A percentile compares a stretch with the other conserved stretches of the same genome.
phyloP scores from a whole-genome alignment of 2,329 filamentous ascomycete genomes.

The Talaromyces amestolkiae region DNA sequence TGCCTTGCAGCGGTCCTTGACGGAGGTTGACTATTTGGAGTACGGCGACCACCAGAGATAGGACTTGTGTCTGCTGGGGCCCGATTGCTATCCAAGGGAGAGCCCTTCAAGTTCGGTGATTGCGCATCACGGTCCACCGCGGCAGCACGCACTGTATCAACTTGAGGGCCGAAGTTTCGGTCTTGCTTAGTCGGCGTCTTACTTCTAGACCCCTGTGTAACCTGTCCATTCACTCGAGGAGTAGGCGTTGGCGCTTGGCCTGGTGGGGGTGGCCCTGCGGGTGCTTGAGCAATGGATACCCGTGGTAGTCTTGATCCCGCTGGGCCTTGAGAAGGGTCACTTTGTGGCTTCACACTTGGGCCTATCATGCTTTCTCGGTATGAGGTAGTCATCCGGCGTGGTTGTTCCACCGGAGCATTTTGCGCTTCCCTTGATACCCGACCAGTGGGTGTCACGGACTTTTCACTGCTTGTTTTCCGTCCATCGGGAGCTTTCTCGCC shows the following conservation, averaged over 20 bases:
- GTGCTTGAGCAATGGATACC: conserved; percentile 58
- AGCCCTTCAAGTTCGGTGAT: conserved; percentile 47
- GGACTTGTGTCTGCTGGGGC: conserved; percentile 49
- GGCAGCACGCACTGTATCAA: conserved; percentile 43
- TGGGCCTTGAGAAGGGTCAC: conserved; percentile 34
- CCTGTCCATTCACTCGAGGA: conserved; percentile 48
- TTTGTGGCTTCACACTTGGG: conserved; percentile 28
- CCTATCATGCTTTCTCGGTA: conserved; percentile 45
- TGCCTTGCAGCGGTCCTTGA: conserved; percentile 43
- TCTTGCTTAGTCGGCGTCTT: conserved; percentile 54
- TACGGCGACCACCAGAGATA: conserved; percentile 60
- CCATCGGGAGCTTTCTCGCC: conserved; percentile 41
- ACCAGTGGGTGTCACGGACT: conserved; percentile 39
- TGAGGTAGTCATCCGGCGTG: conserved; percentile 39
- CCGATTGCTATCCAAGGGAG: conserved; percentile 36
- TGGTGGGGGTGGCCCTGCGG: conserved; percentile 63
- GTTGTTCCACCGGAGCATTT: conserved; percentile 36
- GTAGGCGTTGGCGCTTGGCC: conserved; percentile 63
- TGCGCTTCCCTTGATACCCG: conserved; percentile 46
- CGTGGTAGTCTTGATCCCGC: conserved; percentile 59
- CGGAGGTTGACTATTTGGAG: conserved; percentile 54
- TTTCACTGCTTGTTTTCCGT: conserved; percentile 47
- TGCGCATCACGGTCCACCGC: conserved; percentile 48
- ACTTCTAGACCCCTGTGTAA: conserved; percentile 38
- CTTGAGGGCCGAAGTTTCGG: conserved; percentile 44